These are phyloP conservation scores for Irpex rosettiformis DNA, from an alignment of 1,284 basidiomycete genomes.

Conservation along the genomic window DNA sequence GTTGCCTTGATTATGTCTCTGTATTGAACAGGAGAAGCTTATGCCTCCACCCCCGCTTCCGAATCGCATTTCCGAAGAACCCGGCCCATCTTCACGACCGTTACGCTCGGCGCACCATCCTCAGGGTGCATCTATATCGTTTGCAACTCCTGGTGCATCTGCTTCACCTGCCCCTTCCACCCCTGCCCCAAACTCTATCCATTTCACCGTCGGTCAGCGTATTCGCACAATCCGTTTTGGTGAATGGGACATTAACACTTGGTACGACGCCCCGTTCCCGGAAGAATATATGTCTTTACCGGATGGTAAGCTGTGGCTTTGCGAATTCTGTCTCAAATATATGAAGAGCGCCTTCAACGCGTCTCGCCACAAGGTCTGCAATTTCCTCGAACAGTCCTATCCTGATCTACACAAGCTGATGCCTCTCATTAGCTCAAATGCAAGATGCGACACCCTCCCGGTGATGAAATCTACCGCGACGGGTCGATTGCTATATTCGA, in stretches of 20 bases:
- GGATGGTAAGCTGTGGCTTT: slow-evolving; percentile 93
- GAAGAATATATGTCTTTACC: slow-evolving; percentile 96
- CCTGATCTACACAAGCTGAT: slow-evolving; percentile 1
- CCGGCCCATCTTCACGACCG: slow-evolving; percentile 60
- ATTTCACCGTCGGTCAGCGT: slow-evolving; percentile 47
- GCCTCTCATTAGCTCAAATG: slow-evolving; percentile 75
- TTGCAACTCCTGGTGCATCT: slow-evolving; percentile 26
- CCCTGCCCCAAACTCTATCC: slow-evolving; percentile 32
- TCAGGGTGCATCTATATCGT: slow-evolving; percentile 18
- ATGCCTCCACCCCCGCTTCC: slow-evolving; percentile 36
- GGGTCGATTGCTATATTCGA: slow-evolving; percentile 91
- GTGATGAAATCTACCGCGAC: slow-evolving; percentile 98
- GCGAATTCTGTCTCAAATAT: slow-evolving; percentile 98
- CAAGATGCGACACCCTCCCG: slow-evolving; percentile 92
- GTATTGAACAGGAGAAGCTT: slow-evolving; percentile 45
- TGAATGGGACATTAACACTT: slow-evolving; percentile 94
- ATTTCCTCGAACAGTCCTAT: slow-evolving; percentile 5
- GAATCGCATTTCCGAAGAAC: slow-evolving; percentile 26
- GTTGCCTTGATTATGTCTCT: neutral
- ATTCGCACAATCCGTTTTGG: slow-evolving; percentile 93
- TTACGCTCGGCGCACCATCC: slow-evolving; percentile 53
- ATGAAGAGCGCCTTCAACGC: slow-evolving; percentile 95
- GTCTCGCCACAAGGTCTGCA: slow-evolving; percentile 78
- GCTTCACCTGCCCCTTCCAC: slow-evolving; percentile 38
- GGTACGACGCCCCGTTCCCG: slow-evolving; percentile 99